These are phyloP conservation scores for Hypoxylon intermedium DNA, from an alignment of 495 filamentous ascomycete species.

Conservation along the genomic window DNA sequence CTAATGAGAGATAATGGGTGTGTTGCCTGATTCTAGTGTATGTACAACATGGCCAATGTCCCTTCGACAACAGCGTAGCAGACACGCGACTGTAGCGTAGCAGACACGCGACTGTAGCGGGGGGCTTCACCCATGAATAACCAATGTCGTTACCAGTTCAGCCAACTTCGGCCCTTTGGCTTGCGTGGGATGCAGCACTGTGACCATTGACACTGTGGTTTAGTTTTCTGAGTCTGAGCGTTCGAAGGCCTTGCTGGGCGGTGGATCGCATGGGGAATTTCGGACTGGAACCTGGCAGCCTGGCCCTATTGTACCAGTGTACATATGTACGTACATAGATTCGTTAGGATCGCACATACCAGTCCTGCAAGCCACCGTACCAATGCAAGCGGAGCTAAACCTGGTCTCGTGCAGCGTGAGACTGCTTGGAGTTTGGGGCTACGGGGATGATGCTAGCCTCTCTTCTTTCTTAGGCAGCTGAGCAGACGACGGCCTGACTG, in stretches of 20 bases:
- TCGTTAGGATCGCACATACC: slow-evolving; percentile 36
- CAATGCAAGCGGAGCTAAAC: slow-evolving; percentile 32
- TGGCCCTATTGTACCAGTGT: too few species aligned
- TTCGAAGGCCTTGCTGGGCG: slow-evolving; percentile 16
- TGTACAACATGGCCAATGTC: background rate
- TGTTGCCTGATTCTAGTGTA: background rate
- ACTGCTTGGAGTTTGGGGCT: slow-evolving; percentile 37
- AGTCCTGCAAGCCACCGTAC: slow-evolving; percentile 38
- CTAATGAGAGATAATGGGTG: too few species aligned
- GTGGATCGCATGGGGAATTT: slow-evolving; percentile 29
- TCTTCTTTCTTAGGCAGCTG: slow-evolving; percentile 35
- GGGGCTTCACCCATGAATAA: slow-evolving; percentile 7
- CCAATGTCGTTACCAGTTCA: slow-evolving; percentile 16
- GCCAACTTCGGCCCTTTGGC: slow-evolving; percentile 30
- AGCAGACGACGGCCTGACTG: slow-evolving; percentile 31
- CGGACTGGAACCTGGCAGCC: slow-evolving; percentile 27
- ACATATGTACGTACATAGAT: slow-evolving; percentile 23
- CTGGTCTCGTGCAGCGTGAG: slow-evolving; percentile 40
- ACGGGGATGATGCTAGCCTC: slow-evolving; percentile 30
- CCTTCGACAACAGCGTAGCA: slow-evolving; percentile 33
- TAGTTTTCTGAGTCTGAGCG: slow-evolving; percentile 29
- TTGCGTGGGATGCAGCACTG: slow-evolving; percentile 33
- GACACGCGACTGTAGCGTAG: slow-evolving; percentile 29
- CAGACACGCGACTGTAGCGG: slow-evolving; percentile 24
- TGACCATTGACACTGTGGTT: slow-evolving; percentile 33